phyloP scores from a whole-genome alignment of 164 flowering plant genomes.

The Hamamelis virginiana region DNA sequence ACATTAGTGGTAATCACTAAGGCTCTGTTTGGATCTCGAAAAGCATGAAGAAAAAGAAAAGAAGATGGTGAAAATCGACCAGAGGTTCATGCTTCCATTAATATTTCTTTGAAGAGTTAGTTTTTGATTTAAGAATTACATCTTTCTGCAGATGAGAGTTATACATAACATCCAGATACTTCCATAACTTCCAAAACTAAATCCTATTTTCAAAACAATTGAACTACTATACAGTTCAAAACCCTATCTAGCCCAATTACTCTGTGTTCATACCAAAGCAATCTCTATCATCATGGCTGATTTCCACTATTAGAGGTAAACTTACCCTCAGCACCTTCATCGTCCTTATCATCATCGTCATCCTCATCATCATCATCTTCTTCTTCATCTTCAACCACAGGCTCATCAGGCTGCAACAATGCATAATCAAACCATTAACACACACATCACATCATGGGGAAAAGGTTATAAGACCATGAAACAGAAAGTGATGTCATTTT shows the following conservation, averaged over 20 bases:
- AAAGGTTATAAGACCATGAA: background rate
- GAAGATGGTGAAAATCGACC: no score
- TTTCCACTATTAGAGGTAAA: background rate
- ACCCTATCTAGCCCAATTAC: background rate
- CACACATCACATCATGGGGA: background rate
- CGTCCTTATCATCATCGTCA: slow-evolving; percentile 45
- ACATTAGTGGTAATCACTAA: no score
- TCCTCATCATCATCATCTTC: slow-evolving; percentile 52
- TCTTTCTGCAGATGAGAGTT: no score
- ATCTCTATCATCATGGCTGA: background rate
- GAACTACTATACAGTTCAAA: background rate
- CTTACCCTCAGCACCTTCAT: slow-evolving; percentile 49
- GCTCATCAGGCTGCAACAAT: slow-evolving; percentile 46
- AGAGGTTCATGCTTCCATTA: no score
- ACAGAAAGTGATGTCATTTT: no score
- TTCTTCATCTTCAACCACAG: slow-evolving; percentile 54
- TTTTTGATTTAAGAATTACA: no score
- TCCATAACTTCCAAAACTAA: background rate
- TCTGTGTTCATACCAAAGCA: background rate
- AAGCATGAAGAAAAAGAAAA: no score
- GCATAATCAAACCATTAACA: background rate
- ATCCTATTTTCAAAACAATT: background rate
- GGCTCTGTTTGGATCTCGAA: no score
- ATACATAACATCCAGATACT: no score
- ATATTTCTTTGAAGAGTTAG: no score